Percentiles rank a stretch among this genome's conserved stretches.
phyloP scores from a whole-genome alignment of 306 rosid genomes.

The Medicago truncatula region MtrunA17r5.0-ANR NC_053049.1:38662001-38662500 shows the following conservation, averaged over 20 bases:
- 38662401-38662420: neutral
- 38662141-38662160: neutral
- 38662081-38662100: neutral
- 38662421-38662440: neutral
- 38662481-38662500: neutral
- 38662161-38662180: neutral
- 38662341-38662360: neutral
- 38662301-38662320: neutral
- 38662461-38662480: neutral
- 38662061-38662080: neutral
- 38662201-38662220: neutral
- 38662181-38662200: neutral
- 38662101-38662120: slow-evolving; percentile 8
- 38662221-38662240: slow-evolving; percentile 2
- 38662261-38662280: neutral
- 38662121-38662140: neutral
- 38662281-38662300: neutral
- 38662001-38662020: neutral
- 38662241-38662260: neutral
- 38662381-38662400: neutral
- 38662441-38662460: neutral
- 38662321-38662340: neutral
- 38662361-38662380: neutral
- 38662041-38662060: neutral
- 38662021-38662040: neutral